Evolutionary conservation across 2,329 filamentous ascomycete genomes (phyloP), one percentile per base, ranked within the genome.

Genomic region (Xylariaceae sp.): DNA sequence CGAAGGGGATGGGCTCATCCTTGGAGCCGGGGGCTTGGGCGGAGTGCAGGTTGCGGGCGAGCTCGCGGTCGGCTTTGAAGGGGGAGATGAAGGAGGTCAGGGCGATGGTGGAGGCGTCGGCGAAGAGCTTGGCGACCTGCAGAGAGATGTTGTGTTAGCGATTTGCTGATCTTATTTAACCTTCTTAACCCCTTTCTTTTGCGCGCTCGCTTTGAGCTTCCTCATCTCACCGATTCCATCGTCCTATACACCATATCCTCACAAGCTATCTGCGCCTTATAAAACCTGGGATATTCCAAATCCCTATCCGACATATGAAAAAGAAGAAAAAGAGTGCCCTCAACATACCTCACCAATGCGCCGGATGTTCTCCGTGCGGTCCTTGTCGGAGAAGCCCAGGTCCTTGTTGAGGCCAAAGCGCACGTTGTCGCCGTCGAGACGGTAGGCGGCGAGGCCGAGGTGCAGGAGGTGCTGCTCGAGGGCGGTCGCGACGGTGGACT

Each of bases 371-470:
- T 99, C 94, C 73, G 93, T 95, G 68, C 94, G 87, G 80, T 97
- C 92, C 72, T 86, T 85, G 73, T 96, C 93, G 65, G 86, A 89
- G 81, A 97, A 99, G 13, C 93, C 93, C 9, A 99, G 84, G 79
- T 97, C 93, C 78, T 95, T 96, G 85, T 97, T 99, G 67, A 99
- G 83, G 13, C 94, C 94, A 79, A 97, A 97, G 62, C 94, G 93
- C 66, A 99, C 88, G 77, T 99, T 99, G 83, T 99, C 94, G 71
- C 93, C 94, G 77, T 99, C 94, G 35, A 99, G 87, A 56, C 94
- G 87, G 83, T 99, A 99, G 61, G 92, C 89, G 58, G 88, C 80
- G 55, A 94, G 80, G 49, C 88, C 88, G 9, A 90, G 82, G 75
- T 96, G 92, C 58, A 99, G 85, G 39, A 99, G 87, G 76, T 97